Evolutionary conservation across 2,329 filamentous ascomycete species (phyloP), one percentile per base, ranked within the genome.

Genomic region (Trichophyton rubrum): DNA sequence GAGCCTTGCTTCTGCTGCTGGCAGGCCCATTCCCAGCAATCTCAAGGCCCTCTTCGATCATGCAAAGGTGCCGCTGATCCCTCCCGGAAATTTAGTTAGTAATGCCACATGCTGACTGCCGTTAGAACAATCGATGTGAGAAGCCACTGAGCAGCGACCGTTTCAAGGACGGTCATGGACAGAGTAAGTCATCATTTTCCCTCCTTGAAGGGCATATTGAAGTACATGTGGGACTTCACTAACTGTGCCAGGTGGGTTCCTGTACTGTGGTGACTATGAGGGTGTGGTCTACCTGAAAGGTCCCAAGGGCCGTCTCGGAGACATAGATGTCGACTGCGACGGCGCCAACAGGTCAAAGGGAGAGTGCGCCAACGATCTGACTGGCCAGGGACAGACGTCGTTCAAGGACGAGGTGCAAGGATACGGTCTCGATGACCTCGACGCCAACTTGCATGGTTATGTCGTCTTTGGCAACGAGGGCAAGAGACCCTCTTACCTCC

Each of bases 401-500:
- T 67, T 59, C 30, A 65, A 62, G 56, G 43, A 60, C 15, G 51
- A 60, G 35, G 59, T 63, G 7, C 30, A 60, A 27, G 24, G 56
- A 5, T 62, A 58, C 38, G 63, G 62, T 0, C 64, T 67, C 45
- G 24, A 62, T 0, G 67, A 69, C 35, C 62, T 69, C 30, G 65
- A 69, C 60, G 58, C 66, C 13, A 66, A 68, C 58, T 61, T 66
- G 35, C 66, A 68, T 49, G 61, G 65, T 15, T 69, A 67, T 35
- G 66, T 68, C n/a, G 67, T 69, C 2, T 62, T 69, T 6, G 67
- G 67, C 3, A 69, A 68, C 41, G 60, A 62, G 27, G 65, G 59
- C 3, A 20, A 57, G 24, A 51, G 43, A 9, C 65, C 68, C 5
- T 72, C 66, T 1, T 81, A 79, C 45, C 66, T 78, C 61, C 77